These are phyloP conservation scores for Tylopilus felleus DNA, from an alignment of 768 basidiomycete genomes.

Conservation along the genomic window DNA sequence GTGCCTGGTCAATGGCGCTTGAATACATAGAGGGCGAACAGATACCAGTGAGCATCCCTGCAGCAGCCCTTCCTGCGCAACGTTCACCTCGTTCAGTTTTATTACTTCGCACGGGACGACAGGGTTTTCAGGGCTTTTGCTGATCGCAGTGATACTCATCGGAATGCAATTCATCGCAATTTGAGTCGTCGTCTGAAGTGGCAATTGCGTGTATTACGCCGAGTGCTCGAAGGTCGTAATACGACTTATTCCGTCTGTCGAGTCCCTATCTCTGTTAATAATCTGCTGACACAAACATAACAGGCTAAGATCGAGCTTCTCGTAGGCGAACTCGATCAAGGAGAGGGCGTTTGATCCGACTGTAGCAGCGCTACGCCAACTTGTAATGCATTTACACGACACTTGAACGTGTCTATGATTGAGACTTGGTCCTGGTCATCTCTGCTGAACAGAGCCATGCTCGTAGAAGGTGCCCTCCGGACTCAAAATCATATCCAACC, in stretches of 20 bases:
- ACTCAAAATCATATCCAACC: conserved; percentile 53
- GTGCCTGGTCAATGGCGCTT: conserved; percentile 68
- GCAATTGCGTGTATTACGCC: conserved; percentile 64
- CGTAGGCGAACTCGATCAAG: conserved; percentile 60
- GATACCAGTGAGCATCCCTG: conserved; percentile 61
- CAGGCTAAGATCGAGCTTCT: conserved; percentile 67
- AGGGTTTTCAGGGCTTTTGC: conserved; percentile 72
- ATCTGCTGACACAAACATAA: conserved; percentile 4
- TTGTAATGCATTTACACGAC: neutral
- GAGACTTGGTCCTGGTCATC: neutral
- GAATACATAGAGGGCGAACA: conserved; percentile 56
- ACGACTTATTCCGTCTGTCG: conserved; percentile 57
- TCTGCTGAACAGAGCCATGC: conserved; percentile 35
- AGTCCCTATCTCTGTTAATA: neutral
- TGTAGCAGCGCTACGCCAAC: neutral
- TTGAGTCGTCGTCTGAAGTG: conserved; percentile 59
- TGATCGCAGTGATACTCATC: conserved; percentile 39
- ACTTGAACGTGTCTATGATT: neutral
- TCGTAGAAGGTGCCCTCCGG: conserved; percentile 77
- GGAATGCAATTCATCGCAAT: conserved; percentile 44
- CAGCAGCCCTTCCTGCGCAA: neutral
- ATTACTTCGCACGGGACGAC: conserved; percentile 92
- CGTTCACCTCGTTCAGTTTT: conserved; percentile 42
- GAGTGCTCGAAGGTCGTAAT: conserved; percentile 62
- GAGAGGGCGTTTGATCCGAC: conserved; percentile 43